Base-by-base conservation (phyloP, 257 asterid species). In the Cinchona pubescens region DNA sequence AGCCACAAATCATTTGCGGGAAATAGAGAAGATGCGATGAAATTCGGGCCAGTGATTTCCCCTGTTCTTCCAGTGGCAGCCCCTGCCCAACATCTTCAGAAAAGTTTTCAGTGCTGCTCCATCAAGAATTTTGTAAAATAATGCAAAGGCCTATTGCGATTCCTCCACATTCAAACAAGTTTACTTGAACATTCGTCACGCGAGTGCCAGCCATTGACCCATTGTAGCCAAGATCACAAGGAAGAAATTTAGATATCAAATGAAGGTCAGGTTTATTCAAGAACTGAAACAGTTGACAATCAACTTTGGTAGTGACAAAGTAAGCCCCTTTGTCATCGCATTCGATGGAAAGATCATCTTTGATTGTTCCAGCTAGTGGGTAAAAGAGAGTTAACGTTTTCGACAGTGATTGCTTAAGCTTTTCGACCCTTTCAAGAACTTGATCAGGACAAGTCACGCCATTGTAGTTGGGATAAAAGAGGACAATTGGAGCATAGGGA, bases 241-340 rank as follows among this genome's bases (percentile, higher is more conserved):
- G 94, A 42, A 92, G 88, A 23, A 92, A 78, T 65, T 37, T 71
- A 19, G 71, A 69, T 3, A 92, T 76, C 48, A 59, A 21, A 48
- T 79, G 83, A 38, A 90, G 85, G 69, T 89, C 86, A 9, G 89
- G 91, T 70, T 64, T 30, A 15, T 79, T 81, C 27, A 92, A 87
- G 45, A 83, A 90, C 2, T 80, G 88, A 16, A 48, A 46, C 0
- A 92, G 74, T 29, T 37, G 53, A 19, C 76, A 64, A 16, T 72
- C 74, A 7, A 79, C 89, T 65, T 75, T 85, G 7, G 92, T 70
- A 0, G 87, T 86, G 4, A 77, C 87, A 34, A 78, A 91, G 68
- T 79, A 74, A 67, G 91, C 96, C 3, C 97, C 97, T 13, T 75
- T 78, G 61, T 90, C 97, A 42, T 88, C 87, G 63, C 96, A 92